Evolutionary conservation across 345 rosid species (phyloP).

Genomic region (Dimocarpus longan): DNA sequence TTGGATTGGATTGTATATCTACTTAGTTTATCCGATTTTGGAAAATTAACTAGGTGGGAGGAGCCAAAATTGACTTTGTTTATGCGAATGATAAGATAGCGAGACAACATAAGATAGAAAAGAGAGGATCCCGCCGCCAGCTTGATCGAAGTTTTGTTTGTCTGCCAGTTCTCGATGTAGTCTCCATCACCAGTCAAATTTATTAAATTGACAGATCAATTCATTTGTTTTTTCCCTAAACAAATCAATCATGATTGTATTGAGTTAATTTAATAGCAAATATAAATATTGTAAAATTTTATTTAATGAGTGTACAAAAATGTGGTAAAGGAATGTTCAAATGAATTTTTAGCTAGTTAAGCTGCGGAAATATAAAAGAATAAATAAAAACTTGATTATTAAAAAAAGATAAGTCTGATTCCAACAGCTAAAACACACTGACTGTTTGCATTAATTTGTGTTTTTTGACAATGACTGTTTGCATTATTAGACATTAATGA

Average conservation of each 20-base stretch:
- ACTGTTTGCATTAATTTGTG: neutral
- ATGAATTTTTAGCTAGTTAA: neutral
- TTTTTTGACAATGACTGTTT: neutral
- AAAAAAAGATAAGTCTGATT: neutral
- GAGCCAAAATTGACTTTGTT: conserved; percentile 1
- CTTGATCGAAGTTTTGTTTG: neutral
- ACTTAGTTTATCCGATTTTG: neutral
- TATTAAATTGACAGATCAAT: neutral
- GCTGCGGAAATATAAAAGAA: too few relatives aligned
- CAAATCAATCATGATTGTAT: neutral
- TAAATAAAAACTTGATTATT: too few relatives aligned
- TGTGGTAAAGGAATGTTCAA: too few relatives aligned
- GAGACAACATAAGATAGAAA: neutral
- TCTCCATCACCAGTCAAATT: neutral
- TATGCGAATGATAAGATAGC: neutral
- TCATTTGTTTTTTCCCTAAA: neutral
- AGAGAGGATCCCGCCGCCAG: neutral
- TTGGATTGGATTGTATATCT: neutral
- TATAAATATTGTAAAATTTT: too few relatives aligned
- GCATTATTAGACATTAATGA: neutral
- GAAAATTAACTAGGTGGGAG: neutral
- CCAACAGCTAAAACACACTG: neutral
- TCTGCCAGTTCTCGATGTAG: neutral
- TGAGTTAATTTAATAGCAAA: neutral
- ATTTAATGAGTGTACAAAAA: too few relatives aligned